These are phyloP conservation scores for Mitragyna speciosa DNA, from an alignment of 257 asterid species.

Conservation along the genomic window DNA sequence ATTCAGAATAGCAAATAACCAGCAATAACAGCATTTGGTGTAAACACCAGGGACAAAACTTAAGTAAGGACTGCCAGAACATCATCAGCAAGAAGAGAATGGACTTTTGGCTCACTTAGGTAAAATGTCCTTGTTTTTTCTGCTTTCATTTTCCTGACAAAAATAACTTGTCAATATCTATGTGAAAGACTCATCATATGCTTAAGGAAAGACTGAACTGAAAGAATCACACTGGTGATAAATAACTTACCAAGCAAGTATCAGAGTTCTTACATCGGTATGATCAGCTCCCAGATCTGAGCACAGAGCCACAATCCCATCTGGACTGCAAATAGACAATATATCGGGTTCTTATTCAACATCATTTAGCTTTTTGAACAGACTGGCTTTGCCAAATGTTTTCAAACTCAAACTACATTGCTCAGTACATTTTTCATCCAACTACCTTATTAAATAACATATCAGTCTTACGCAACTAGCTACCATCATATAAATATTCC, in stretches of 20 bases:
- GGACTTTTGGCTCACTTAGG: constrained; percentile 53
- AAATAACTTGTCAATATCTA: constrained; percentile 26
- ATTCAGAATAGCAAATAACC: background rate
- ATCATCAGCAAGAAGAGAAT: constrained; percentile 3
- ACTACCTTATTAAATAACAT: background rate
- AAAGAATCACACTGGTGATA: constrained; percentile 12
- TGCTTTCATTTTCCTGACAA: constrained; percentile 87
- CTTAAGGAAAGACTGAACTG: constrained; percentile 12
- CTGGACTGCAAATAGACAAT: constrained; percentile 59
- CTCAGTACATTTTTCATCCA: background rate
- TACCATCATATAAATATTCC: background rate
- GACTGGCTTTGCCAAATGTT: background rate
- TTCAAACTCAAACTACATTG: background rate
- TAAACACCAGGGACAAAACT: background rate
- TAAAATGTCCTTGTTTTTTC: constrained; percentile 90
- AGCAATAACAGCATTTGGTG: background rate
- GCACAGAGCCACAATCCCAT: constrained; percentile 85
- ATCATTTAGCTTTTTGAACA: background rate
- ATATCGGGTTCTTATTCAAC: background rate
- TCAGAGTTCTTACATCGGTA: constrained; percentile 75
- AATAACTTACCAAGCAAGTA: constrained; percentile 83
- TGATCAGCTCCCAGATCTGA: constrained; percentile 72
- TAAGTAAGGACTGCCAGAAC: constrained; percentile 6
- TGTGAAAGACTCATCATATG: background rate
- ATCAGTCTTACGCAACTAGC: background rate